Base-by-base conservation (phyloP, 768 basidiomycete genomes). In the Cystobasidium ongulense region DNA sequence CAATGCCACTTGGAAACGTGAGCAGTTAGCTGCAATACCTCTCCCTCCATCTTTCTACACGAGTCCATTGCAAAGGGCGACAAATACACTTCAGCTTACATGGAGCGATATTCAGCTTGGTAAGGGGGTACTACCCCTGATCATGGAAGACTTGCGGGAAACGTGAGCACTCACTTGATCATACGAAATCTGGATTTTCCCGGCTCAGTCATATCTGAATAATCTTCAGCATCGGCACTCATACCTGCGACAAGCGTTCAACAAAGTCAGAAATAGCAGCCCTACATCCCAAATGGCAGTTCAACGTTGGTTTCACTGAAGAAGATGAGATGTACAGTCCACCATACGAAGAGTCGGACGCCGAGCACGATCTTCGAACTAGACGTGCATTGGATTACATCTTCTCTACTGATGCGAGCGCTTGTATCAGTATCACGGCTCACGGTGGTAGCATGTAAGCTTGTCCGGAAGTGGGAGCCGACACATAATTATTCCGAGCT, bases 381-480 rank as follows among this genome's bases (percentile, higher is more conserved):
- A 78, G 75, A 46, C 73, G 75, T 38, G 27, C 72, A 2, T 68
- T 76, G 15, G 70, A 76, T 63, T 39, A 77, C 68, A 57, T 80
- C 54, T 81, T 81, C 31, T 74, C 79, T 0, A 73, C 68, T 1
- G 78, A 79, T 33, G 13, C 68, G 0, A 41, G 67, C 3, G 64
- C 76, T 13, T 77, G 75, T 74, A 63, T 81, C 65, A 75, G 73
- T 46, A 79, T 81, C 35, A 80, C 80, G 1, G 76, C 78, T 5
- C 80, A 81, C 53, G 74, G 74, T 4, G 80, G 79, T 13, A 73
- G 73, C 8, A 80, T 80, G 68, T 71, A 21, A 54, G 68, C 23
- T 10, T 52, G 46, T 21, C 43, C 62, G 10, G 18, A 29, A 21
- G 17, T 17, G n/a, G n/a, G n/a, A n/a, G n/a, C n/a, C n/a, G n/a